A percentile compares a stretch with the other conserved stretches of the same genome.
Evolutionary conservation across 139 green algal genomes (phyloP).

Genomic region (Pycnococcus provasolii): DNA sequence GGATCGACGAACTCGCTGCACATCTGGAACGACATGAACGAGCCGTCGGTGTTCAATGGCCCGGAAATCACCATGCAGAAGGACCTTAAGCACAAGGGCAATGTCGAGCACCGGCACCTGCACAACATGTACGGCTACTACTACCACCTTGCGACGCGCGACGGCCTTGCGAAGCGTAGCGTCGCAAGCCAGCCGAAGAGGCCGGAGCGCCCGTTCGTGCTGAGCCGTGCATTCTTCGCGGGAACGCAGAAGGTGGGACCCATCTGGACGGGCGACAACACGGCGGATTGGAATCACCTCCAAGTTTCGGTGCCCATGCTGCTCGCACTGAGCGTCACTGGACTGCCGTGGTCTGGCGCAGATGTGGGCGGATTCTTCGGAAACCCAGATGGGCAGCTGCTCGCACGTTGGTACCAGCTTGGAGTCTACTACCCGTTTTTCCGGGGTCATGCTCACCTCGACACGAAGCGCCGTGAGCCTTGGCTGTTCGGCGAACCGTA

Average conservation of each 20-base stretch:
- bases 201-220: slow-evolving; percentile 87
- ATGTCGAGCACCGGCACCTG: slow-evolving; percentile 83
- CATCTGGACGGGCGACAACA: slow-evolving; percentile 99
- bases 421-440: slow-evolving; percentile 96
- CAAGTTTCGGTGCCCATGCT: slow-evolving; percentile 83
- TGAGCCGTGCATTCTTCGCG: slow-evolving; percentile 87
- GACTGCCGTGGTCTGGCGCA: slow-evolving; percentile 75
- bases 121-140: slow-evolving; percentile 91
- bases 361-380: slow-evolving; percentile 98
- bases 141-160: slow-evolving; percentile 68
- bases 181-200: background rate
- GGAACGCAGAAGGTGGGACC: slow-evolving; percentile 72
- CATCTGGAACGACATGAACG: slow-evolving; percentile 99
- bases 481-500: slow-evolving; percentile 88
- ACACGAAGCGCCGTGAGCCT: slow-evolving; percentile 88
- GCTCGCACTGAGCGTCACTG: slow-evolving; percentile 69
- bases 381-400: slow-evolving; percentile 85
- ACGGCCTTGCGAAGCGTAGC: slow-evolving; percentile 29
- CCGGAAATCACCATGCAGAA: slow-evolving; percentile 93
- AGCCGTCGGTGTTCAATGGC: slow-evolving; percentile 97
- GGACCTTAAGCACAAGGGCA: slow-evolving; percentile 70
- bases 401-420: slow-evolving; percentile 89
- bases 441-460: slow-evolving; percentile 88
- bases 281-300: slow-evolving; percentile 73
- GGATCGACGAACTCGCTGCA: slow-evolving; percentile 79